Percentiles rank a stretch among this genome's conserved stretches.
Evolutionary conservation across 176 grass and related monocot species (phyloP).

Genomic region (Tillandsia leiboldiana): DNA sequence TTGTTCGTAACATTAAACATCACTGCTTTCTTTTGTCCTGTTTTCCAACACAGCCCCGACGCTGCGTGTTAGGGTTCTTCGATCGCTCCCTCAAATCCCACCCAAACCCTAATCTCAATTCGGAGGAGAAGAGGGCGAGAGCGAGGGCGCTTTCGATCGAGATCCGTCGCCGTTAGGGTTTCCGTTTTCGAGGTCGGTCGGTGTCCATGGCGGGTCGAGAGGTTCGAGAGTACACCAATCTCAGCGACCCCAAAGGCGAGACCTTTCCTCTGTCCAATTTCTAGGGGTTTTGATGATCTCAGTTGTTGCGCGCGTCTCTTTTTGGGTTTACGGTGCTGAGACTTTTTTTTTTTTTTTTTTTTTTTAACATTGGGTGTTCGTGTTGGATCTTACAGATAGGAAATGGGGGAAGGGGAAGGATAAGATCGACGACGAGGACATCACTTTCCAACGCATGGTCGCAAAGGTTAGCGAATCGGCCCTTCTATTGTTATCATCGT

Average conservation of each 20-base stretch:
- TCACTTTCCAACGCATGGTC: slow-evolving; percentile 98
- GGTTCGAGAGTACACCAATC: slow-evolving; percentile 97
- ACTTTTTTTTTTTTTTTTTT: not conserved
- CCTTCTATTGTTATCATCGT: slow-evolving; percentile 19
- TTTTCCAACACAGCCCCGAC: too few relatives aligned
- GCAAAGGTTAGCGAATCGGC: slow-evolving; percentile 85
- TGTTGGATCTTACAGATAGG: slow-evolving; percentile 39
- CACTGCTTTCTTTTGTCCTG: too few relatives aligned
- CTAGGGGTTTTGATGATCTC: not conserved
- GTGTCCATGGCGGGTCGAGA: slow-evolving; percentile 72
- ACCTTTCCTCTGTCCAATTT: not conserved
- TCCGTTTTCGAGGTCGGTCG: not conserved
- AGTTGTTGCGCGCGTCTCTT: too few relatives aligned
- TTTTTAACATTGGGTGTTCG: not conserved
- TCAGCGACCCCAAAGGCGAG: slow-evolving; percentile 94
- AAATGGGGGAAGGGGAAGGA: slow-evolving; percentile 94
- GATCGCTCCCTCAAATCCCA: too few relatives aligned
- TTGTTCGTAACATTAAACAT: too few relatives aligned
- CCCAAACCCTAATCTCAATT: not conserved
- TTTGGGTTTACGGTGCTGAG: not conserved
- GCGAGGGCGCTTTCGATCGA: too few relatives aligned
- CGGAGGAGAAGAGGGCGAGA: not conserved
- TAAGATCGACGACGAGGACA: slow-evolving; percentile 90
- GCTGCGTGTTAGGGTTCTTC: too few relatives aligned
- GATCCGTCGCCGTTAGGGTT: slow-evolving; percentile 15